These are phyloP conservation scores for Oenanthe javanica DNA, from an alignment of 140 eudicot genomes.

Conservation along the genomic window DNA sequence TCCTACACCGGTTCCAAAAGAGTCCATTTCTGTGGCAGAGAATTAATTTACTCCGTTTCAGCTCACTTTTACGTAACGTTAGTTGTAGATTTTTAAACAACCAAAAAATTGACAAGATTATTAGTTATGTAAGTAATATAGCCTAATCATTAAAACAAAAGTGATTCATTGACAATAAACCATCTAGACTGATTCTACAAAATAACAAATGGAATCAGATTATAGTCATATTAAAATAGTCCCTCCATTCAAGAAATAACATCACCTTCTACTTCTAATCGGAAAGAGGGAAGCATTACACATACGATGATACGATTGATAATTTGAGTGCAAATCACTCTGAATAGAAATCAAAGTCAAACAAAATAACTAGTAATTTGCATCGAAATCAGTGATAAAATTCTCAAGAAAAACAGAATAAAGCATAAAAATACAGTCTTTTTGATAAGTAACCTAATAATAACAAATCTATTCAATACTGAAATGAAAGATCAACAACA, in stretches of 20 bases:
- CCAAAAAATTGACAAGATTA: slow-evolving; percentile 13
- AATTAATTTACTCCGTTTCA: slow-evolving; percentile 49
- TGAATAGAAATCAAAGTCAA: too few species aligned
- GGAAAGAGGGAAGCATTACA: background rate
- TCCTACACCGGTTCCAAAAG: slow-evolving; percentile 92
- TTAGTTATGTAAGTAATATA: background rate
- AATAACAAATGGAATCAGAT: background rate
- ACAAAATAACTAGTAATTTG: too few species aligned
- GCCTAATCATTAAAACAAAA: background rate
- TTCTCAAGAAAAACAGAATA: too few species aligned
- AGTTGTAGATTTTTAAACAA: background rate
- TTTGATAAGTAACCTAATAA: too few species aligned
- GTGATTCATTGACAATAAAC: background rate
- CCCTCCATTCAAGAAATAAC: background rate
- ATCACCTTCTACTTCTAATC: too few species aligned
- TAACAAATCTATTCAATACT: too few species aligned
- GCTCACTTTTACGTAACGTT: slow-evolving; percentile 17
- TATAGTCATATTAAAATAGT: background rate
- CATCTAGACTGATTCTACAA: background rate
- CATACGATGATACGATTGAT: background rate
- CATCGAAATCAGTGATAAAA: too few species aligned
- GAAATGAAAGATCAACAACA: too few species aligned
- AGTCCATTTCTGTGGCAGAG: slow-evolving; percentile 81
- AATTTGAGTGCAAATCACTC: too few species aligned
- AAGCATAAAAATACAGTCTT: too few species aligned